These are phyloP conservation scores for Agaricus blazei DNA, from an alignment of 768 basidiomycete genomes.

Conservation along the genomic window DNA sequence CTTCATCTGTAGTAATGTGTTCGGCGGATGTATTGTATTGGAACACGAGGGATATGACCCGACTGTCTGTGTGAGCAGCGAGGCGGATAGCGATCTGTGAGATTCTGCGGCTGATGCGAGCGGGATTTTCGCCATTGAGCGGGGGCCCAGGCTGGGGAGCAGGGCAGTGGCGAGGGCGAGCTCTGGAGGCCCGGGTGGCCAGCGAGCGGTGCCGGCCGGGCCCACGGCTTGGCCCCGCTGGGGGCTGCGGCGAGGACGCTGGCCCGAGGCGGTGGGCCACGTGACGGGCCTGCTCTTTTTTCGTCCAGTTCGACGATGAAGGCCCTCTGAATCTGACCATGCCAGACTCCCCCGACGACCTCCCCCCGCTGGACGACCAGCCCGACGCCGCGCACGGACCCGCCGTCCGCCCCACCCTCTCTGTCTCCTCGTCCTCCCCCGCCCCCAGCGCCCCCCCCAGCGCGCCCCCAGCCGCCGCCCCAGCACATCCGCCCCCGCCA, in stretches of 20 bases:
- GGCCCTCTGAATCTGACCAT: too few relatives aligned
- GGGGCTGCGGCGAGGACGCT: too few relatives aligned
- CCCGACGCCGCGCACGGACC: slow-evolving; percentile 45
- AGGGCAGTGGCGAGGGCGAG: not conserved
- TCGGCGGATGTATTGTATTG: too few relatives aligned
- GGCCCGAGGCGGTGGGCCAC: too few relatives aligned
- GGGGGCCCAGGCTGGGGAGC: not conserved
- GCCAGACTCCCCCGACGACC: slow-evolving; percentile 30
- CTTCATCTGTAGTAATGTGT: too few relatives aligned
- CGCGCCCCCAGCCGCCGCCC: slow-evolving; percentile 48
- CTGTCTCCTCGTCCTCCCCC: slow-evolving; percentile 34
- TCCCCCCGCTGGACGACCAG: slow-evolving; percentile 42
- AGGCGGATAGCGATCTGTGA: not conserved
- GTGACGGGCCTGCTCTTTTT: too few relatives aligned
- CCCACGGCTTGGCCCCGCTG: too few relatives aligned
- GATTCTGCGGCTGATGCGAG: not conserved
- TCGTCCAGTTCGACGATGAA: too few relatives aligned
- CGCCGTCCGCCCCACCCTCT: slow-evolving; percentile 15
- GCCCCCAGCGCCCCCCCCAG: slow-evolving; percentile 38
- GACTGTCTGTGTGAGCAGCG: too few relatives aligned
- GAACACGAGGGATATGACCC: too few relatives aligned
- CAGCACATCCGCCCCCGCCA: slow-evolving; percentile 39
- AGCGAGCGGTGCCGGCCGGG: not conserved
- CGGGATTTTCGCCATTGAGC: slow-evolving; percentile 11
- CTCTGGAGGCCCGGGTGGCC: not conserved